Evolutionary conservation across 177 flowering plant genomes (phyloP), one percentile per base, ranked within the genome.

Genomic region (Telopea speciosissima): DNA sequence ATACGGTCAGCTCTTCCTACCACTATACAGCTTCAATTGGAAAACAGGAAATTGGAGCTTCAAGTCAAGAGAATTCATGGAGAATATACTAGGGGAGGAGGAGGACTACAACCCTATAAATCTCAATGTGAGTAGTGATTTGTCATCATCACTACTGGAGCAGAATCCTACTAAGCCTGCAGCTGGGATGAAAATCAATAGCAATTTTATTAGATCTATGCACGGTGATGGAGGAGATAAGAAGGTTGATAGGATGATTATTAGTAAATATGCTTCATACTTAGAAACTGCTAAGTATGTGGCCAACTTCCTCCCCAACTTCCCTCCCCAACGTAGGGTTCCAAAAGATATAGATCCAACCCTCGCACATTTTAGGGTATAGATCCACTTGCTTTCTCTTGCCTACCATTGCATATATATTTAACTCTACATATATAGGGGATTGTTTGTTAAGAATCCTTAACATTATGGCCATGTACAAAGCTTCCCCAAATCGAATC

Each of bases 231-330:
- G 10, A 9, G 54, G 17, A 3, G 8, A n/a, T 19, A 58, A 16
- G 61, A 58, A 58, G 23, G 24, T 19, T 58, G 9, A 1, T 58
- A 19, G 61, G 24, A 7, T 58, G 61, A n/a, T 1, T 19, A n/a
- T 1, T 19, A 58, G 9, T 58, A 58, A 58, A n/a, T 58, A 58
- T 58, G 3, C 61, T 3, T 58, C n/a, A 6, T 58, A 58, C 61
- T 58, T 58, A 58, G 61, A 58, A 58, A n/a, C 61, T 58, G 61
- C 61, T n/a, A 58, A 58, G 61, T 7, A 19, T 58, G n/a, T 58
- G 22, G 61, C 61, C 8, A 16, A 58, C 14, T 58, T n/a, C n/a
- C 61, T 58, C 61, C 61, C 61, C 6, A 58, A 58, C 24, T 19
- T 58, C 23, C 61, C 61, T 58, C 61, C 61, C 22, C 61, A 19